Evolutionary conservation across 768 basidiomycete species (phyloP).

Genomic region (Suillus subalutaceus): DNA sequence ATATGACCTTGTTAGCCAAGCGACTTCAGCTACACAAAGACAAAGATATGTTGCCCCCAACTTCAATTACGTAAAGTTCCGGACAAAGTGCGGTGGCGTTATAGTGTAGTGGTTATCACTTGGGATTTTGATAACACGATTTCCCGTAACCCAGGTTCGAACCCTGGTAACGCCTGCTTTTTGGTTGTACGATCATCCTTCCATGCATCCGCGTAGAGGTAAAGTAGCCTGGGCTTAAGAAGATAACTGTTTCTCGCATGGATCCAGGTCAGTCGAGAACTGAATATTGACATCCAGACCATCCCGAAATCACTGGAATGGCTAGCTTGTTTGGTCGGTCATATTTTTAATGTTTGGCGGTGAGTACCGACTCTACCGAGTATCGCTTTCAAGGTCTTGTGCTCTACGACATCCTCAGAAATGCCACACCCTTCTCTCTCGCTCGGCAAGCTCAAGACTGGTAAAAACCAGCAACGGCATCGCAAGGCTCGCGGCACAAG

Average conservation of each 20-base stretch:
- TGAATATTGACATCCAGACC: background rate
- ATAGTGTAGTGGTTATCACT: slow-evolving; percentile 45
- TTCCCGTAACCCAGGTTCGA: slow-evolving; percentile 43
- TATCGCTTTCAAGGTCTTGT: background rate
- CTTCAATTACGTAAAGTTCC: background rate
- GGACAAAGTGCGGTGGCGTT: slow-evolving; percentile 23
- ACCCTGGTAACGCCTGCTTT: slow-evolving; percentile 38
- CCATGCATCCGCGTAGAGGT: too few relatives aligned
- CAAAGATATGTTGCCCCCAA: background rate
- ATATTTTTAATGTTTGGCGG: background rate
- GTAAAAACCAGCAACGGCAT: background rate
- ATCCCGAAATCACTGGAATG: background rate
- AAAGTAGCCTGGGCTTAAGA: background rate
- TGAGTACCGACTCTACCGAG: background rate
- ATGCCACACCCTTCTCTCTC: slow-evolving; percentile 3
- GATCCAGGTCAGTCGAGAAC: background rate
- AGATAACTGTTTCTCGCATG: background rate
- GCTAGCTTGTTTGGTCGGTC: background rate
- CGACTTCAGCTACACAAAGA: background rate
- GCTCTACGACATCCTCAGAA: background rate
- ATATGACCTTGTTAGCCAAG: background rate
- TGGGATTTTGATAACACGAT: slow-evolving; percentile 36
- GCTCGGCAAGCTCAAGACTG: background rate
- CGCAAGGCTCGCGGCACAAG: background rate
- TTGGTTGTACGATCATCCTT: slow-evolving; percentile 7